These are phyloP conservation scores for Bipolaris bicolor DNA, from an alignment of 2,329 filamentous ascomycete genomes.

Conservation along the genomic window DNA sequence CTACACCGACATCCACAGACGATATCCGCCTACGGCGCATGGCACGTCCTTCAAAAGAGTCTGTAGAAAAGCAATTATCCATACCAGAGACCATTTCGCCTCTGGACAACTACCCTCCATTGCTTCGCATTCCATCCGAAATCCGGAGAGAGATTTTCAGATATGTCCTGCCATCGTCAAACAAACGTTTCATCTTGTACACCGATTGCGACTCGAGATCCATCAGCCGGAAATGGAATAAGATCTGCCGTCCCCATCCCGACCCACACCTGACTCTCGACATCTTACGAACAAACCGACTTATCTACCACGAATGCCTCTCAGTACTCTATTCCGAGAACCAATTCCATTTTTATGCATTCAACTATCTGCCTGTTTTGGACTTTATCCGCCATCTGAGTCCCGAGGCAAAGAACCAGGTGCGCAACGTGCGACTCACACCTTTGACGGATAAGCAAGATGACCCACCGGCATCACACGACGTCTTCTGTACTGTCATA, in stretches of 20 bases:
- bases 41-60: conserved; percentile 36
- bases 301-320: conserved; percentile 49
- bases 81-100: conserved; percentile 47
- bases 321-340: conserved; percentile 50
- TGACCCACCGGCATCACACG: conserved; percentile 43
- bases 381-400: conserved; percentile 49
- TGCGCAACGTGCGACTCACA: conserved; percentile 46
- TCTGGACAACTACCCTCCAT: conserved; percentile 44
- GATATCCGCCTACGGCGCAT: conserved; percentile 36
- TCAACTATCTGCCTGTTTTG: conserved; percentile 49
- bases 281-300: conserved; percentile 45
- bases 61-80: conserved; percentile 44
- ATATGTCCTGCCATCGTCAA: conserved; percentile 47
- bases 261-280: conserved; percentile 44
- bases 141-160: conserved; percentile 48
- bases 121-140: conserved; percentile 49
- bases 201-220: conserved; percentile 51
- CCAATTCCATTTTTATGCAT: conserved; percentile 49
- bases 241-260: conserved; percentile 42
- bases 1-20: conserved; percentile 34
- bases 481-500: conserved; percentile 48
- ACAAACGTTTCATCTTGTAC: conserved; percentile 54
- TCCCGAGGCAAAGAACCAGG: conserved; percentile 46
- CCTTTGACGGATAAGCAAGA: conserved; percentile 46
- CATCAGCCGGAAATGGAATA: conserved; percentile 49